A percentile compares a stretch with the other conserved stretches of the same genome.
These are phyloP conservation scores for Phycomyces blakesleeanus DNA, from an alignment of 192 early-diverging fungal species.

Conservation along the genomic window DNA sequence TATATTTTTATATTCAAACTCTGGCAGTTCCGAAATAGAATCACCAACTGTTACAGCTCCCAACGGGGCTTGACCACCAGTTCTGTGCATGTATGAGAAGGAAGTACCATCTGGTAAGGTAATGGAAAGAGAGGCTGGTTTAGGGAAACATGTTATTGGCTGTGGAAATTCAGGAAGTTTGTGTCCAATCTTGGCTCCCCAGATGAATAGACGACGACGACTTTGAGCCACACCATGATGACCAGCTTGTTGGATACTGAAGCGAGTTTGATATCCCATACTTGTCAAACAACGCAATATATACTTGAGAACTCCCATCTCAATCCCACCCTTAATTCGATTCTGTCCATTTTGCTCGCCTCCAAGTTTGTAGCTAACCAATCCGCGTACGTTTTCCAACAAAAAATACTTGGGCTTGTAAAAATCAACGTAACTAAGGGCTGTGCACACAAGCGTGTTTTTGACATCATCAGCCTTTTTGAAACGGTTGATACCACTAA, in stretches of 20 bases:
- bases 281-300: constrained; percentile 58
- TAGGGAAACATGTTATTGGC: constrained; percentile 49
- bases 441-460: constrained; percentile 59
- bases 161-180: constrained; percentile 56
- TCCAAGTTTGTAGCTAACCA: constrained; percentile 54
- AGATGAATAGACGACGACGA: constrained; percentile 63
- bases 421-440: constrained; percentile 67
- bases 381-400: constrained; percentile 66
- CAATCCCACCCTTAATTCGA: constrained; percentile 51
- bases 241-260: constrained; percentile 62
- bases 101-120: constrained; percentile 36
- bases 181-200: constrained; percentile 53
- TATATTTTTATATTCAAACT: constrained; percentile 63
- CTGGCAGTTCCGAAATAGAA: constrained; percentile 65
- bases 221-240: constrained; percentile 61
- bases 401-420: constrained; percentile 64
- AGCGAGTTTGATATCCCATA: constrained; percentile 66
- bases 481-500: constrained; percentile 57
- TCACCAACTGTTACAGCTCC: constrained; percentile 57
- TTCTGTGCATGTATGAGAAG: constrained; percentile 42
- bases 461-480: constrained; percentile 63
- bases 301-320: constrained; percentile 64
- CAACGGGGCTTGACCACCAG: constrained; percentile 51
- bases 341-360: constrained; percentile 49
- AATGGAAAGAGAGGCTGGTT: constrained; percentile 39